Conservation (phyloP, 805 yeast species). For the Kuraishia floccosa region DNA sequence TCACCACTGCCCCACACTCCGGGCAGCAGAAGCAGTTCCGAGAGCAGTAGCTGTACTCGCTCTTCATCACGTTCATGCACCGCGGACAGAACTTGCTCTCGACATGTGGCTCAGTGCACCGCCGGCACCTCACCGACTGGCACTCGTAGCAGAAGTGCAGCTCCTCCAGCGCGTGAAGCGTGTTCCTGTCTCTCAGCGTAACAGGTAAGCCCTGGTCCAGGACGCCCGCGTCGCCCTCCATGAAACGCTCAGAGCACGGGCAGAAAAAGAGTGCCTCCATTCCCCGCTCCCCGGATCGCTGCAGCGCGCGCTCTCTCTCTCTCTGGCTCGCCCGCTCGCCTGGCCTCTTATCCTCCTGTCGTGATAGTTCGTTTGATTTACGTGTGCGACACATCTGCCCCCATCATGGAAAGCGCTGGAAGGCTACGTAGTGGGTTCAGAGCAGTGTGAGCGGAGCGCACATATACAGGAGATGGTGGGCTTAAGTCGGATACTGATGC, state of each 20-base stretch:
- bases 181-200: conserved; percentile 7
- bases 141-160: conserved; percentile 18
- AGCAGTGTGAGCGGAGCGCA: too few relatives aligned
- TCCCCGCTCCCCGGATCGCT: not conserved
- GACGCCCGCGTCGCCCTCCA: not conserved
- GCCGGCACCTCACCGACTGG: conserved; percentile 13
- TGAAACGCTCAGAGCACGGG: conserved; percentile 1
- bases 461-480: too few relatives aligned
- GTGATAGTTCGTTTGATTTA: too few relatives aligned
- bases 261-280: conserved; percentile 1
- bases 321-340: too few relatives aligned
- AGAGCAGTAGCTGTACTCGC: conserved; percentile 10
- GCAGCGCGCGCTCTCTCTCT: too few relatives aligned
- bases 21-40: conserved; percentile 24
- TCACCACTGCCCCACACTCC: conserved; percentile 8
- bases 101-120: conserved; percentile 13
- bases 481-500: too few relatives aligned
- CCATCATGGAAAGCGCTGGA: too few relatives aligned
- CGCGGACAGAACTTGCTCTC: conserved; percentile 15
- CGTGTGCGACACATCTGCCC: too few relatives aligned
- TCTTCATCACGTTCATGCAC: conserved; percentile 9
- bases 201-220: not conserved
- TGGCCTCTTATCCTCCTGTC: too few relatives aligned
- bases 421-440: too few relatives aligned
- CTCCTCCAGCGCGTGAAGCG: conserved; percentile 6